Percentiles rank a stretch among this genome's conserved stretches.
phyloP scores from a whole-genome alignment of 2,329 filamentous ascomycete species.

The Zymoseptoria tritici region DNA sequence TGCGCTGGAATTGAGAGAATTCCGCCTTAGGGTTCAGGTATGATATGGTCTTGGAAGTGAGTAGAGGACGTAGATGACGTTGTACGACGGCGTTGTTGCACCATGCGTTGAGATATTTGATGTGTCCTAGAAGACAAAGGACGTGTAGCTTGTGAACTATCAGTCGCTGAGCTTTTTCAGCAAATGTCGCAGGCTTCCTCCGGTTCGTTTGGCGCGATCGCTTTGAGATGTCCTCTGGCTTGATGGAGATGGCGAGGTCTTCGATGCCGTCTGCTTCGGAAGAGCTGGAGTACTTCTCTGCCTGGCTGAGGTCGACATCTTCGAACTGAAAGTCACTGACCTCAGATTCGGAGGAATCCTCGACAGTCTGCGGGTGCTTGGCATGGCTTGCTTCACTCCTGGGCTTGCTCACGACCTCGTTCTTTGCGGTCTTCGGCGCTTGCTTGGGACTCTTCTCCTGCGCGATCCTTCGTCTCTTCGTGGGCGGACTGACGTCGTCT shows the following conservation, averaged over 20 bases:
- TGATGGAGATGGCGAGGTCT: constrained; percentile 37
- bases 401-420: background rate
- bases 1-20: constrained; percentile 65
- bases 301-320: constrained; percentile 46
- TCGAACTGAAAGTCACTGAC: constrained; percentile 58
- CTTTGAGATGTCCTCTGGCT: constrained; percentile 28
- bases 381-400: background rate
- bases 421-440: background rate
- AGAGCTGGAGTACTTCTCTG: constrained; percentile 16
- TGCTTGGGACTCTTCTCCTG: background rate
- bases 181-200: constrained; percentile 47
- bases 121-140: constrained; percentile 73
- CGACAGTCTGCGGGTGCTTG: constrained; percentile 21
- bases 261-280: constrained; percentile 27
- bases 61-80: constrained; percentile 51
- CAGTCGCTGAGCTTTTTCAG: constrained; percentile 56
- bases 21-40: constrained; percentile 62
- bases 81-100: constrained; percentile 53
- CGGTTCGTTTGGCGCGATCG: constrained; percentile 28
- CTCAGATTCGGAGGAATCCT: constrained; percentile 24
- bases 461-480: constrained; percentile 18
- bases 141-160: constrained; percentile 83
- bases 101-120: constrained; percentile 71
- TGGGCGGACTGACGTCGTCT: constrained; percentile 21
- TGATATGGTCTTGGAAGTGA: constrained; percentile 58